phyloP scores from a whole-genome alignment of 306 rosid genomes.

The Cicer chorassanicum region DNA sequence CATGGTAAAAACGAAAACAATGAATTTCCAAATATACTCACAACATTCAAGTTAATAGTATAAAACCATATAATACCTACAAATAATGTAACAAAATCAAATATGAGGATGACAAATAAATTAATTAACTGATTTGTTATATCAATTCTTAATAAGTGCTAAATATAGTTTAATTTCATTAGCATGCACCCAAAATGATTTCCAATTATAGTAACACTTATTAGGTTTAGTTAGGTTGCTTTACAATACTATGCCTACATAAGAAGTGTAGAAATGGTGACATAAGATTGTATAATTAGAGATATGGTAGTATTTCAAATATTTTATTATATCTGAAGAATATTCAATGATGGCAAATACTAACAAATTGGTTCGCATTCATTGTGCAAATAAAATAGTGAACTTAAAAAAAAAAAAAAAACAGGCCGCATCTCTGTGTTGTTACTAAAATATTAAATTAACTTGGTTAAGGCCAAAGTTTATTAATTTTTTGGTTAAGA shows the following conservation, averaged over 20 bases:
- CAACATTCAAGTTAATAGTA: too few relatives aligned
- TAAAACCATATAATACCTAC: rapidly evolving
- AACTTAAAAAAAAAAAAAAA: slow-evolving; percentile 24
- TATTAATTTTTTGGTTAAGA: too few relatives aligned
- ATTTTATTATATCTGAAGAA: neutral
- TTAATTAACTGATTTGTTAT: neutral
- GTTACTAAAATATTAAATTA: slow-evolving; percentile 6
- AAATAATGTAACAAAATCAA: too few relatives aligned
- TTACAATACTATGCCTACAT: neutral
- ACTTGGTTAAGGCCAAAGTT: neutral
- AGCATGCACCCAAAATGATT: slow-evolving; percentile 34
- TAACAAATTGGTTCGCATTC: slow-evolving; percentile 15
- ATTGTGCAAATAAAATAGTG: slow-evolving; percentile 7
- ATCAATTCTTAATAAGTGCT: neutral
- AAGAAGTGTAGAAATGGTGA: neutral
- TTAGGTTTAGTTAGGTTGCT: slow-evolving; percentile 32
- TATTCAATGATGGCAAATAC: slow-evolving; percentile 31
- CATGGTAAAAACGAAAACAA: too few relatives aligned
- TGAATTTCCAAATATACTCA: too few relatives aligned
- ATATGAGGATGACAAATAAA: slow-evolving; percentile 27
- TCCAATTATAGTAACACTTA: slow-evolving; percentile 17
- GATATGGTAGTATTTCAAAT: slow-evolving; percentile 1
- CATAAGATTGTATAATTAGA: slow-evolving; percentile 14
- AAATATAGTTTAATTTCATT: slow-evolving; percentile 11
- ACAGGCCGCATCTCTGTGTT: neutral